Percentiles rank a stretch among this genome's conserved stretches.
Conservation (phyloP, 2,329 filamentous ascomycete species). For the Monosporascus sp. region DNA sequence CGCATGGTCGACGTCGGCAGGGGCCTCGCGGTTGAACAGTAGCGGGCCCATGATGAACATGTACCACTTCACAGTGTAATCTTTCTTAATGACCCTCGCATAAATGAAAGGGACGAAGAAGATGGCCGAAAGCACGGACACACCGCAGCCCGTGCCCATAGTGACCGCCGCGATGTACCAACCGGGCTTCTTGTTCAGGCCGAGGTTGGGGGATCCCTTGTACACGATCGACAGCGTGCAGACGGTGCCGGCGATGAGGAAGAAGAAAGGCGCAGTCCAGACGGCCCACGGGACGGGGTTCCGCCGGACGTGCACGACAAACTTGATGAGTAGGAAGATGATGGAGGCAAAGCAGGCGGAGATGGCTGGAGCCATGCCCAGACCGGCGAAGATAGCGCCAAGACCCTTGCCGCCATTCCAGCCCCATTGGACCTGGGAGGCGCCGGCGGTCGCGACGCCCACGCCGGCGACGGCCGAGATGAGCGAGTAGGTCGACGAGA, state of each 20-base stretch:
- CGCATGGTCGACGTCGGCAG: constrained; percentile 41
- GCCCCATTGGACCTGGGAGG: constrained; percentile 59
- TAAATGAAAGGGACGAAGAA: constrained; percentile 69
- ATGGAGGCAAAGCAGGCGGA: constrained; percentile 58
- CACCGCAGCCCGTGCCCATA: constrained; percentile 56
- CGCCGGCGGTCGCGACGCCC: constrained; percentile 62
- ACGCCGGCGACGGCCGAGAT: constrained; percentile 65
- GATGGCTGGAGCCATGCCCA: constrained; percentile 66
- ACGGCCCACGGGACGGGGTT: constrained; percentile 68
- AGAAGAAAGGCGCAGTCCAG: constrained; percentile 69
- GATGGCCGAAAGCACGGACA: constrained; percentile 54
- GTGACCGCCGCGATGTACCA: constrained; percentile 65
- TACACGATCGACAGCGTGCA: constrained; percentile 75
- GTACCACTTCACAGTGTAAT: constrained; percentile 59
- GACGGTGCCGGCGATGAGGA: constrained; percentile 68
- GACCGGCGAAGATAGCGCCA: constrained; percentile 62
- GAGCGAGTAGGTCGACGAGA: constrained; percentile 68
- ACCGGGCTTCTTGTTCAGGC: constrained; percentile 58
- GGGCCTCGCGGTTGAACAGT: constrained; percentile 54
- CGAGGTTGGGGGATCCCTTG: constrained; percentile 69
- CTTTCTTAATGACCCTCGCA: constrained; percentile 62
- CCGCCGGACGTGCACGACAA: constrained; percentile 64
- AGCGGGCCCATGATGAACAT: constrained; percentile 58
- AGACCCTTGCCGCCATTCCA: constrained; percentile 65
- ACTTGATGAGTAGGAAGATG: constrained; percentile 70